Percentiles rank a stretch among this genome's conserved stretches.
These are phyloP conservation scores for Rhododendron williamsianum DNA, from an alignment of 148 eudicot genomes.

Conservation along the genomic window DNA sequence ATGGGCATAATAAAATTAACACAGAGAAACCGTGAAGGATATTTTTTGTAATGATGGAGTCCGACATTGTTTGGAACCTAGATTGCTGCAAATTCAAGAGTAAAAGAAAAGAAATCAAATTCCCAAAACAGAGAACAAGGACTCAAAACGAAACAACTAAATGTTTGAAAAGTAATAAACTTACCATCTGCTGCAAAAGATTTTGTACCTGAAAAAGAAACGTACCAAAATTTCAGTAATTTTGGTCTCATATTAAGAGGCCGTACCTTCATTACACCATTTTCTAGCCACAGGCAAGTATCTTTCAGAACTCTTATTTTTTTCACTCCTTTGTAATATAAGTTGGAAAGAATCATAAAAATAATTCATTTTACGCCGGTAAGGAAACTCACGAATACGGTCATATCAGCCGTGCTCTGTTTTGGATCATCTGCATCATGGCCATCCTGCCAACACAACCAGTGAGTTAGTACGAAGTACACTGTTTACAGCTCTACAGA, in stretches of 20 bases:
- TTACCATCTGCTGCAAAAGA: constrained; percentile 70
- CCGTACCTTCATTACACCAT: background rate
- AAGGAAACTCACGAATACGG: constrained; percentile 53
- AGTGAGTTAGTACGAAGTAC: background rate
- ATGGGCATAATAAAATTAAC: background rate
- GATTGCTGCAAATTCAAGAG: constrained; percentile 47
- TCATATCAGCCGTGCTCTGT: constrained; percentile 80
- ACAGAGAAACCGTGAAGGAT: constrained; percentile 24
- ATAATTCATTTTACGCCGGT: background rate
- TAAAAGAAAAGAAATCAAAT: background rate
- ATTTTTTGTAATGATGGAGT: constrained; percentile 58
- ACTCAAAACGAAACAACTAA: background rate
- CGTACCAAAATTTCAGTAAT: constrained; percentile 10
- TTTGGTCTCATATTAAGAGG: background rate
- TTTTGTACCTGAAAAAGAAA: constrained; percentile 52
- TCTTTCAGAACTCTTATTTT: background rate
- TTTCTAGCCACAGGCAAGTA: background rate
- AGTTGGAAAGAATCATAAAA: background rate
- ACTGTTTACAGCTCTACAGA: background rate
- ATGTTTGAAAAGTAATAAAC: background rate
- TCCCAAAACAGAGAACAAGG: background rate
- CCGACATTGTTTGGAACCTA: constrained; percentile 71
- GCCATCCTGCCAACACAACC: constrained; percentile 48
- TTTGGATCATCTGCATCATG: constrained; percentile 55
- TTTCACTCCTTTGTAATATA: background rate